These are phyloP conservation scores for Aureoboletus auriporus DNA, from an alignment of 768 basidiomycete species.

Conservation along the genomic window DNA sequence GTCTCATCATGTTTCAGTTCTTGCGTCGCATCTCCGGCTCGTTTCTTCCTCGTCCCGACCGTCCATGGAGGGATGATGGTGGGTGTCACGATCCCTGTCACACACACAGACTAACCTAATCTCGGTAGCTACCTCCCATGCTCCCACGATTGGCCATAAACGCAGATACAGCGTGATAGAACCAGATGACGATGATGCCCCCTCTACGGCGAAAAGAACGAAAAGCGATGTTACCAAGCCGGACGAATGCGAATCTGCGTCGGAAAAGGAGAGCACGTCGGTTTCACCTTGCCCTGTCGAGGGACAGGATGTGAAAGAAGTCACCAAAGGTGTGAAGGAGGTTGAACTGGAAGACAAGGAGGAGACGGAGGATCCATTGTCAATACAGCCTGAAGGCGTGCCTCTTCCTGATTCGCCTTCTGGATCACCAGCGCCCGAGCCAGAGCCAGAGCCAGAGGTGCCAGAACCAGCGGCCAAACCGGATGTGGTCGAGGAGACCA, in stretches of 20 bases:
- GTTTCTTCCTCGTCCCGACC: conserved; percentile 65
- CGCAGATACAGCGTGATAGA: conserved; percentile 53
- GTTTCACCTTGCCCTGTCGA: conserved; percentile 23
- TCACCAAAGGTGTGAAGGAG: conserved; percentile 65
- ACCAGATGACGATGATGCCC: conserved; percentile 35
- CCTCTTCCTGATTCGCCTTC: conserved; percentile 38
- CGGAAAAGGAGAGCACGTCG: conserved; percentile 11
- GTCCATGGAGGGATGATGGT: conserved; percentile 79
- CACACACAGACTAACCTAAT: conserved; percentile 1
- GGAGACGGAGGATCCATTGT: conserved; percentile 8
- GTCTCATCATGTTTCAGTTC: conserved; percentile 53
- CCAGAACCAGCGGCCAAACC: not conserved
- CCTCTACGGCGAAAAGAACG: conserved; percentile 33
- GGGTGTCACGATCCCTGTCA: conserved; percentile 27
- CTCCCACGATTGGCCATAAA: conserved; percentile 64
- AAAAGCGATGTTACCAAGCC: conserved; percentile 21
- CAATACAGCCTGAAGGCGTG: conserved; percentile 28
- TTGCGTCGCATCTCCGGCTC: conserved; percentile 69
- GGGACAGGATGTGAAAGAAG: conserved; percentile 58
- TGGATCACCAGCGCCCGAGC: conserved; percentile 18
- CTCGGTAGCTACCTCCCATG: conserved; percentile 66
- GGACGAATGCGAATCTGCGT: conserved; percentile 22
- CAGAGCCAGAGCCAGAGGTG: conserved; percentile 1
- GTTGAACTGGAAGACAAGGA: conserved; percentile 54
- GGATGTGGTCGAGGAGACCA: conserved; percentile 8